These are phyloP conservation scores for Dioscorea cayenensis DNA, from an alignment of 116 monocot genomes.

Conservation along the genomic window DNA sequence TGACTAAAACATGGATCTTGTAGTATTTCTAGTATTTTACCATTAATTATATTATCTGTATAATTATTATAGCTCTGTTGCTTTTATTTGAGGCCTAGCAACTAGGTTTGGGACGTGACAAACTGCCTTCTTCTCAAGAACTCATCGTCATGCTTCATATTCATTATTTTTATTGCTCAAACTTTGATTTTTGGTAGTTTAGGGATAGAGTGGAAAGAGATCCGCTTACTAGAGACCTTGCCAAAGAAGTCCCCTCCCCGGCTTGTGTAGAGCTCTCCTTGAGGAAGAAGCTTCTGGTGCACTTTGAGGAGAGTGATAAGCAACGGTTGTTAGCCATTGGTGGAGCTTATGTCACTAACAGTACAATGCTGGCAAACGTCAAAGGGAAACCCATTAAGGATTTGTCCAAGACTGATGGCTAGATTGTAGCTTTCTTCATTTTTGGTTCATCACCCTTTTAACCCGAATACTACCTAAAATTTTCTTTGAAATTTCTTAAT, in stretches of 20 bases:
- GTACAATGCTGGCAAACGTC: constrained; percentile 70
- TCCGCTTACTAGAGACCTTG: constrained; percentile 20
- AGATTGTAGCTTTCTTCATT: constrained; percentile 92
- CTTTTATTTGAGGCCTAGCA: too few species aligned
- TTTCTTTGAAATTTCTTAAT: background rate
- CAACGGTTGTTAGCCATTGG: constrained; percentile 30
- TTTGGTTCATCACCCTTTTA: constrained; percentile 36
- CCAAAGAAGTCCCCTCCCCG: constrained; percentile 17
- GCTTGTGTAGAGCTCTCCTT: constrained; percentile 9
- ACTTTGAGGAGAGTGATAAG: constrained; percentile 73
- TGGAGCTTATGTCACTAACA: constrained; percentile 19
- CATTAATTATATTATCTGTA: too few species aligned
- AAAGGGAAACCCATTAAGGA: constrained; percentile 66
- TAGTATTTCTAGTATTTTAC: too few species aligned
- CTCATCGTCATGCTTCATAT: background rate
- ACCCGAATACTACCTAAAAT: background rate
- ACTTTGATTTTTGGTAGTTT: background rate
- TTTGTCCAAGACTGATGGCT: constrained; percentile 83
- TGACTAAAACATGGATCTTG: too few species aligned
- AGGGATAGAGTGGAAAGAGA: constrained; percentile 45
- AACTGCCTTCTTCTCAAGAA: too few species aligned
- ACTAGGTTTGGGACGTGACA: too few species aligned
- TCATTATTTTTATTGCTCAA: background rate
- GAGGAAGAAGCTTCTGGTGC: constrained; percentile 52
- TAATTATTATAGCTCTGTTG: too few species aligned